Base-by-base conservation (phyloP, 148 eudicot genomes). In the Mesembryanthemum crystallinum region DNA sequence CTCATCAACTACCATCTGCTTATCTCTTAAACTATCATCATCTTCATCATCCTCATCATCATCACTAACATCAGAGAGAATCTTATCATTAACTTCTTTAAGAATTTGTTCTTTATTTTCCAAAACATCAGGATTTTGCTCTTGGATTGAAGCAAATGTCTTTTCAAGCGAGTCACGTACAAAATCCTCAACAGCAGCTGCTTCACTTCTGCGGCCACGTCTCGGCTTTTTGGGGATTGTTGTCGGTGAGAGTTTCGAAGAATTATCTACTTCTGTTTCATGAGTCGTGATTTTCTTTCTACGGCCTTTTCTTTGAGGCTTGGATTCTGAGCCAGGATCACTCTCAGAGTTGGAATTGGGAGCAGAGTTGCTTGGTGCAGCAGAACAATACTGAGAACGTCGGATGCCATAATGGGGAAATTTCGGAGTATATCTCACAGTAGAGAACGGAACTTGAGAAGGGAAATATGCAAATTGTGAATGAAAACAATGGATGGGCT, bases 171-270 rank as follows among this genome's bases (percentile, higher is more conserved):
- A 79, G 68, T 70, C 76, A 9, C 92, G 90, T 69, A 90, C 82
- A 45, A 80, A 88, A 81, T 92, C 97, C 81, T 94, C 97, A 61
- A 92, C 95, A 42, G 97, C 98, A 77, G 83, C 88, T 11, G 92
- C 93, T 82, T 94, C 97, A 80, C 98, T 92, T 83, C 77, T 90
- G 13, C 93, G 95, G 29, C 98, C 98, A 39, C 96, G 83, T 80
- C 89, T 86, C 55, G 91, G 90, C 81, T 90, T 92, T 81, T 73
- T 90, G 0, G 97, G 96, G 21, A 76, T 84, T 72, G 82, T 85
- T 47, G 78, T 49, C 6, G 90, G 87, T 60, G 77, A 74, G 8
- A 59, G 21, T n/a, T 52, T 58, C 17, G 69, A 77, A 37, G 77
- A 17, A 70, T 84, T 74, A 15, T 80, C 80, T 4, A 24, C 64